Conservation (phyloP, 176 grass and related monocot genomes). For the Hyparrhenia diplandra region DNA sequence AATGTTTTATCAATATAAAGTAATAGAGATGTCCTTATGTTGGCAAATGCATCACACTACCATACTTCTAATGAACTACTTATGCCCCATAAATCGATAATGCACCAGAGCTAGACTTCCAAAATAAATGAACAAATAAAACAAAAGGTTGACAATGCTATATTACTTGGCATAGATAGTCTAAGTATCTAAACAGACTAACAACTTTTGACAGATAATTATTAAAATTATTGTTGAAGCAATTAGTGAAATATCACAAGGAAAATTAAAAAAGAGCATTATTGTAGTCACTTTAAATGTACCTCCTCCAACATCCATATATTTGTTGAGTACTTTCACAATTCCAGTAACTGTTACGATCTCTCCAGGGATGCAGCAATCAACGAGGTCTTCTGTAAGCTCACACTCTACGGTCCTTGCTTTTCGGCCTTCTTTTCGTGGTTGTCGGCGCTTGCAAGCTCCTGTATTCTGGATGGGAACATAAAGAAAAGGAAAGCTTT, state of each 20-base stretch:
- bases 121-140: constrained; percentile 21
- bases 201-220: not conserved
- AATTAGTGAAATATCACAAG: not conserved
- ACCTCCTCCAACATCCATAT: constrained; percentile 94
- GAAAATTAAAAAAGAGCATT: not conserved
- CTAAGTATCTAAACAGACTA: constrained; percentile 1
- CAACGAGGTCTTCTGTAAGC: constrained; percentile 87
- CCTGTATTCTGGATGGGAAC: constrained; percentile 61
- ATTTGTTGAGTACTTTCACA: constrained; percentile 89
- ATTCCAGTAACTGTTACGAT: constrained; percentile 76
- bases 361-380: constrained; percentile 97
- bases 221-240: not conserved
- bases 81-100: constrained; percentile 5
- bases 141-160: not conserved
- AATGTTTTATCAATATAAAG: constrained; percentile 1
- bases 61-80: constrained; percentile 15
- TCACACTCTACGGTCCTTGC: constrained; percentile 89
- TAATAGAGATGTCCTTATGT: not conserved
- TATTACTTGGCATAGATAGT: constrained; percentile 5
- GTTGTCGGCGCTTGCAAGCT: constrained; percentile 49
- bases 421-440: constrained; percentile 89
- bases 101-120: not conserved
- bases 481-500: constrained; percentile 10
- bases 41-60: not conserved
- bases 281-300: not conserved